These are phyloP conservation scores for Raddia distichophylla DNA, from an alignment of 176 grass and related monocot species.

Conservation along the genomic window DNA sequence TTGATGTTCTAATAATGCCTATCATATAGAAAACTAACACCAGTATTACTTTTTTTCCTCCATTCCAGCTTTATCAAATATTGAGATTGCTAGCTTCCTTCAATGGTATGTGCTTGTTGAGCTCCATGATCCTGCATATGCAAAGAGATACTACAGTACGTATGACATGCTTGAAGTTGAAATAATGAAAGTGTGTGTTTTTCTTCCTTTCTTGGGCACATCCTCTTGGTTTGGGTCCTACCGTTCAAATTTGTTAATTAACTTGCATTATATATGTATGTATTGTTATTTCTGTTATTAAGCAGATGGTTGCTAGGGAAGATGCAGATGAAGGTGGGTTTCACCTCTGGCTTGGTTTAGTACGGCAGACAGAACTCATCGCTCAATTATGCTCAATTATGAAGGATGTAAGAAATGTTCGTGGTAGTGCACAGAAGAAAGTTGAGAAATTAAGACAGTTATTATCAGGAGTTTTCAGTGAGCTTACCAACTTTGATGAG, in stretches of 20 bases:
- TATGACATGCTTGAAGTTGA: constrained; percentile 95
- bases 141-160: constrained; percentile 78
- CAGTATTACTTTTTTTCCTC: not conserved
- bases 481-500: constrained; percentile 96
- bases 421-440: constrained; percentile 86
- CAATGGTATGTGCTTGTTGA: constrained; percentile 96
- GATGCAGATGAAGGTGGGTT: constrained; percentile 89
- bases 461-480: constrained; percentile 74
- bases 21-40: not conserved
- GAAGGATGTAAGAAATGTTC: constrained; percentile 85
- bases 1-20: not conserved
- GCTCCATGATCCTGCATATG: constrained; percentile 76
- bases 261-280: constrained; percentile 2
- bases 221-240: constrained; percentile 8
- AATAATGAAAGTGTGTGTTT: constrained; percentile 81
- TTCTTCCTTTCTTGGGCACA: constrained; percentile 8
- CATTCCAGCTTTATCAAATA: constrained; percentile 89
- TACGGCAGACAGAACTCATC: constrained; percentile 73
- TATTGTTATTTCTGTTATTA: constrained; percentile 20
- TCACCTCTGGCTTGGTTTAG: constrained; percentile 89
- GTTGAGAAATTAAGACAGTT: constrained; percentile 81
- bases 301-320: constrained; percentile 68
- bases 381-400: constrained; percentile 88
- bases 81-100: constrained; percentile 97
- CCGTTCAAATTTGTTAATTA: not conserved